Conservation (phyloP, 2,329 filamentous ascomycete species). For the Fonsecaea erecta region DNA sequence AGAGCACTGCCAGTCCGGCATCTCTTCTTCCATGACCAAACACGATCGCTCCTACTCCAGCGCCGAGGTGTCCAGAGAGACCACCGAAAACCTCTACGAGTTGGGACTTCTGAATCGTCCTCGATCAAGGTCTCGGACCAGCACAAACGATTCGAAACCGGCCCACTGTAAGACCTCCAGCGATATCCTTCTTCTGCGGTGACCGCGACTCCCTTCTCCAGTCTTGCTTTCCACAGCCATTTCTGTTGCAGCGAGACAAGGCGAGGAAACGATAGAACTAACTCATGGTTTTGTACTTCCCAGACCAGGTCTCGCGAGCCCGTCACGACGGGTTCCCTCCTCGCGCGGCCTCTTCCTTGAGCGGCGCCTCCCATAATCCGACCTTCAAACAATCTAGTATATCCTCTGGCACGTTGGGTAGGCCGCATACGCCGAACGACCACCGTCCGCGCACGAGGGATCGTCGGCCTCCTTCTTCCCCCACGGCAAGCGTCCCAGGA, state of each 20-base stretch:
- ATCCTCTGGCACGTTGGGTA: slow-evolving; percentile 31
- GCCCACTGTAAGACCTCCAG: slow-evolving; percentile 32
- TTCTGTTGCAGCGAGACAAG: slow-evolving; percentile 7
- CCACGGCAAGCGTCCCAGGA: slow-evolving; percentile 32
- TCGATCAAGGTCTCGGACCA: slow-evolving; percentile 28
- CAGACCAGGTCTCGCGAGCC: slow-evolving; percentile 33
- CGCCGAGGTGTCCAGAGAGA: slow-evolving; percentile 31
- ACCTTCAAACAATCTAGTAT: slow-evolving; percentile 37
- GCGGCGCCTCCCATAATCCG: slow-evolving; percentile 17
- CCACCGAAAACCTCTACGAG: slow-evolving; percentile 38
- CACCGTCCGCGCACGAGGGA: slow-evolving; percentile 30
- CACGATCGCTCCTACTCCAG: slow-evolving; percentile 31
- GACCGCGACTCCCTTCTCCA: neutral
- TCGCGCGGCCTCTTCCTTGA: slow-evolving; percentile 28
- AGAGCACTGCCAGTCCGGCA: slow-evolving; percentile 29
- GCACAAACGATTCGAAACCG: slow-evolving; percentile 22
- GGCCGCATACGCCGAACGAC: slow-evolving; percentile 30
- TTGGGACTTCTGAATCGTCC: slow-evolving; percentile 37
- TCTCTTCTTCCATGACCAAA: slow-evolving; percentile 37
- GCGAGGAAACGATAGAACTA: slow-evolving; percentile 21
- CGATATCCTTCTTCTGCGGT: slow-evolving; percentile 10
- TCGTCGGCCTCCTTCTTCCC: slow-evolving; percentile 28
- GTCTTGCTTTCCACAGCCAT: neutral
- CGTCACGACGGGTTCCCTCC: slow-evolving; percentile 31
- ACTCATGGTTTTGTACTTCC: slow-evolving; percentile 32